Evolutionary conservation across 2,329 filamentous ascomycete genomes (phyloP).

Genomic region (Pezicula neosporulosa): DNA sequence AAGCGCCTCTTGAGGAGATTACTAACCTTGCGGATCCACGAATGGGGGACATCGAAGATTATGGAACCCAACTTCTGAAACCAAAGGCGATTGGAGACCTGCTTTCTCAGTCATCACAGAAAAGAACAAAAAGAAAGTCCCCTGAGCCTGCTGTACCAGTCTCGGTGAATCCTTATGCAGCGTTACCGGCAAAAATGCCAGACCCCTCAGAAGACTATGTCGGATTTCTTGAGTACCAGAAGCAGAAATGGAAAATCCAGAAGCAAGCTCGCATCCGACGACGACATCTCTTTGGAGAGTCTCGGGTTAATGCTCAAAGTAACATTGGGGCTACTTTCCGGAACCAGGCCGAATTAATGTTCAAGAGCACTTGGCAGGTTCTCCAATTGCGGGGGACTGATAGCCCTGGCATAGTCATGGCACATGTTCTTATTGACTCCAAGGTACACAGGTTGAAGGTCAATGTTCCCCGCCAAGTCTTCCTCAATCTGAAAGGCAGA

Average conservation of each 20-base stretch:
- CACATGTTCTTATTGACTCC: slow-evolving; percentile 88
- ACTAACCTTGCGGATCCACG: slow-evolving; percentile 56
- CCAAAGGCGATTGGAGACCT: slow-evolving; percentile 54
- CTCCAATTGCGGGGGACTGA: slow-evolving; percentile 82
- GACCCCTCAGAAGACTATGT: slow-evolving; percentile 81
- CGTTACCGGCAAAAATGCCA: slow-evolving; percentile 80
- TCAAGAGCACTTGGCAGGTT: slow-evolving; percentile 92
- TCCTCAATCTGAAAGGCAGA: slow-evolving; percentile 84
- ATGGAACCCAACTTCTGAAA: slow-evolving; percentile 65
- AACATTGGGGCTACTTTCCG: slow-evolving; percentile 73
- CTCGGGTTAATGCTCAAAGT: slow-evolving; percentile 60
- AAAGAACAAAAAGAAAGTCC: slow-evolving; percentile 68
- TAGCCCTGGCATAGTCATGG: slow-evolving; percentile 79
- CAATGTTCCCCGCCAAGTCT: slow-evolving; percentile 84
- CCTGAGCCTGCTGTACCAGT: slow-evolving; percentile 60
- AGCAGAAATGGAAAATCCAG: slow-evolving; percentile 98
- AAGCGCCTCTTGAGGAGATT: slow-evolving; percentile 71
- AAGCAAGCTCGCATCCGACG: slow-evolving; percentile 83
- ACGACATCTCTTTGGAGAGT: slow-evolving; percentile 90
- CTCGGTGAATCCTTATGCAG: slow-evolving; percentile 73
- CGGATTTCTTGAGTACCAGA: slow-evolving; percentile 89
- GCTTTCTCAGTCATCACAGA: slow-evolving; percentile 49
- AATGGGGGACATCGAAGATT: slow-evolving; percentile 76
- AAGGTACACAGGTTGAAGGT: slow-evolving; percentile 88
- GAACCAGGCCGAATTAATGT: slow-evolving; percentile 86